Percentiles rank a stretch among this genome's conserved stretches.
phyloP scores from a whole-genome alignment of 106 monocot genomes.

The Dendrobium officinale region DNA sequence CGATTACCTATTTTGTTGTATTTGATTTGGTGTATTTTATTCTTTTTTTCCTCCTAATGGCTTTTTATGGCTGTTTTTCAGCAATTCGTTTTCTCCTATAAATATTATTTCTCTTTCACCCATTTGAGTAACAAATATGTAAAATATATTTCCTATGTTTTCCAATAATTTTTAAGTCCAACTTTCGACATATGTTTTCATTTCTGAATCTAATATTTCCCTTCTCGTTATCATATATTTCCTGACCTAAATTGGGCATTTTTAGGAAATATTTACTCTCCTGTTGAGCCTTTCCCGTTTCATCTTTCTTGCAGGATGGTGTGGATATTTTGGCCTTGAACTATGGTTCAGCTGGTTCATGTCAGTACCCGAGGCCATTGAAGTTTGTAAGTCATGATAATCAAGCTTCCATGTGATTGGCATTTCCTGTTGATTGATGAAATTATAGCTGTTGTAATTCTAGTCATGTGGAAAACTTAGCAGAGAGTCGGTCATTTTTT shows the following conservation, averaged over 20 bases:
- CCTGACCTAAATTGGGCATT: too few relatives aligned
- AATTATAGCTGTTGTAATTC: background rate
- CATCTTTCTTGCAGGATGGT: conserved; percentile 52
- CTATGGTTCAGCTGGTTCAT: conserved; percentile 84
- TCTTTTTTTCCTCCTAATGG: too few relatives aligned
- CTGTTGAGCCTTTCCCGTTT: background rate
- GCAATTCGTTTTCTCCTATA: too few relatives aligned
- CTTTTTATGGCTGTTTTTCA: too few relatives aligned
- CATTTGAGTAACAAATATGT: too few relatives aligned
- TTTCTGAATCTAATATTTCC: background rate
- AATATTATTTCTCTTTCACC: too few relatives aligned
- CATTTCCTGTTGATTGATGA: background rate
- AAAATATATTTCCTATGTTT: too few relatives aligned
- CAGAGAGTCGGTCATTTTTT: background rate
- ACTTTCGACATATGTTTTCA: background rate
- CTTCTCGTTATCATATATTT: too few relatives aligned
- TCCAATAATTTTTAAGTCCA: background rate
- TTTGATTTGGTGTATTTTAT: too few relatives aligned
- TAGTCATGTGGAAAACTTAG: background rate
- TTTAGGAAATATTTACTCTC: background rate
- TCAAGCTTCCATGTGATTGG: background rate
- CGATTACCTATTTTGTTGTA: too few relatives aligned
- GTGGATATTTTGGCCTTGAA: conserved; percentile 89
- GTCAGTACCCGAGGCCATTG: conserved; percentile 72
- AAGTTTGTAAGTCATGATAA: conserved; percentile 58